Evolutionary conservation across 2,329 filamentous ascomycete genomes (phyloP).

Genomic region (Calcarisporium arbuscula): DNA sequence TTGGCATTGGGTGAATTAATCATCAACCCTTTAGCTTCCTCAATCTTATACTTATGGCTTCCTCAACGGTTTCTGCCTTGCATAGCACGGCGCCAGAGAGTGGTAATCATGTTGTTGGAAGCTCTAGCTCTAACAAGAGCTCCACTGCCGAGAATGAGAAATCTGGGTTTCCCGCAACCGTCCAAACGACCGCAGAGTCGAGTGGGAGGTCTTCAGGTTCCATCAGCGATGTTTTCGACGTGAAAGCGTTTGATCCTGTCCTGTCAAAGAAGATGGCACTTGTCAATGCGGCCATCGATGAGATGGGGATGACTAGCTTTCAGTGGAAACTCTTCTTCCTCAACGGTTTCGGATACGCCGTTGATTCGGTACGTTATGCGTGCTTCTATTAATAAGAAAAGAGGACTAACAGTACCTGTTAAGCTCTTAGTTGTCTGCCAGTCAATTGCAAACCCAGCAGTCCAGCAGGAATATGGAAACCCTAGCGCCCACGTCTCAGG

Average conservation of each 20-base stretch:
- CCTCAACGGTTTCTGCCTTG: neutral
- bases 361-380: constrained; percentile 4
- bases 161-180: neutral
- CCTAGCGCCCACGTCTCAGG: constrained; percentile 7
- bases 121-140: neutral
- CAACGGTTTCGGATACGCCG: constrained; percentile 7
- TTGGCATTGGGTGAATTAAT: too few species aligned
- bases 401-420: too few species aligned
- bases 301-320: constrained; percentile 10
- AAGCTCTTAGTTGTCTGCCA: constrained; percentile 8
- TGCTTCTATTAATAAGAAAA: too few species aligned
- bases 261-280: constrained; percentile 10
- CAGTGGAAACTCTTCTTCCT: constrained; percentile 10
- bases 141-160: neutral
- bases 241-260: constrained; percentile 7
- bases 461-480: constrained; percentile 8
- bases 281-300: constrained; percentile 8
- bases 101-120: neutral
- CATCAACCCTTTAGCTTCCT: neutral
- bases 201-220: constrained; percentile 2
- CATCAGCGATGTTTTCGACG: constrained; percentile 6
- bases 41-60: neutral
- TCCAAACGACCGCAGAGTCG: neutral
- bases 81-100: neutral
- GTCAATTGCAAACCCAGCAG: constrained; percentile 7